phyloP scores from a whole-genome alignment of 1,284 basidiomycete species.

The Cryptococcus jaspeensis region DNA sequence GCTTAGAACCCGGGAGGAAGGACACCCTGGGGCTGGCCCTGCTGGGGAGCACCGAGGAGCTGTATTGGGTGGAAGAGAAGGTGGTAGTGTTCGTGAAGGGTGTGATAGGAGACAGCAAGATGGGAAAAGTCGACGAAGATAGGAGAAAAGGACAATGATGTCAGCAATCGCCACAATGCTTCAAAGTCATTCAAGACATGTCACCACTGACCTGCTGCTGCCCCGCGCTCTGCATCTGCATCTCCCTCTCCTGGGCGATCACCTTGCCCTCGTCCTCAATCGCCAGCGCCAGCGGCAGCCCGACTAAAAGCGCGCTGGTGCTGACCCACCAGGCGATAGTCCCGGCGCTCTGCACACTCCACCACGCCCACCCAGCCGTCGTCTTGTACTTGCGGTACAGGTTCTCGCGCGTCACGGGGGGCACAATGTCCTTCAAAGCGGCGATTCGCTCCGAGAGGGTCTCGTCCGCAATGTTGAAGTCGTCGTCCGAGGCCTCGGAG shows the following conservation, averaged over 20 bases:
- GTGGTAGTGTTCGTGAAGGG: constrained; percentile 2
- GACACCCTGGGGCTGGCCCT: constrained; percentile 34
- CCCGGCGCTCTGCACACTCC: constrained; percentile 62
- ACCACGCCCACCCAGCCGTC: constrained; percentile 64
- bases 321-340: constrained; percentile 93
- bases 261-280: constrained; percentile 95
- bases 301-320: constrained; percentile 88
- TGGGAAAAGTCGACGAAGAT: background rate
- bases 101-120: background rate
- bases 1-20: constrained; percentile 49
- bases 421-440: constrained; percentile 92
- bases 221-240: constrained; percentile 88
- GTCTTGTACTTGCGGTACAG: constrained; percentile 64
- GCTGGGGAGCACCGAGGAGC: constrained; percentile 34
- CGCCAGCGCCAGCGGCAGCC: constrained; percentile 85
- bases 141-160: background rate
- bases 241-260: constrained; percentile 91
- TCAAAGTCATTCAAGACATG: background rate
- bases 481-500: constrained; percentile 32
- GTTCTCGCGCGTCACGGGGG: constrained; percentile 78
- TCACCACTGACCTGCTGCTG: constrained; percentile 71
- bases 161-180: background rate
- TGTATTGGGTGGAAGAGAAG: constrained; percentile 8
- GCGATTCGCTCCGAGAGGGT: constrained; percentile 83
- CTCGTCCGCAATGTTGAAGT: constrained; percentile 56